Evolutionary conservation across 2,329 filamentous ascomycete species (phyloP), one percentile per base, ranked within the genome.

Genomic region (Neocucurbitaria cava): DNA sequence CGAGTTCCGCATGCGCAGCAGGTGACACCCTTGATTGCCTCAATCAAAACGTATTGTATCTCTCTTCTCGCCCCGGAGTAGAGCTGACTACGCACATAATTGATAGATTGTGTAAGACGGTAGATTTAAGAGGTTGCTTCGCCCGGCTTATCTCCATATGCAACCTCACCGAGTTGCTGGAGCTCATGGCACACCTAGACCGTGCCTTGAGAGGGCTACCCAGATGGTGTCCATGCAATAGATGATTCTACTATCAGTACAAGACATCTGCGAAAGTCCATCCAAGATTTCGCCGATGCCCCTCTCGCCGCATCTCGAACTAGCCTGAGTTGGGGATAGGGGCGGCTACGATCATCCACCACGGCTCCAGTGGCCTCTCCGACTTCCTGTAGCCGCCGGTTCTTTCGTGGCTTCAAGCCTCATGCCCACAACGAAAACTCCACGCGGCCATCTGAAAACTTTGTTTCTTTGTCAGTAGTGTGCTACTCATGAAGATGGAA

Each of bases 271-370:
- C 15, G 11, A 18, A 28, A 28, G 11, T 42, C 23, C 41, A 43
- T 30, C 4, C 38, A 23, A 40, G 21, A 24, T 24, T 9, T 21
- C 21, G n/a, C 5, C 4, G 5, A 3, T 11, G 3, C 17, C n/a
- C 8, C 36, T 39, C 13, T 40, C 26, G 46, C 31, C 21, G 20
- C 50, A 35, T 38, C 31, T 46, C 39, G 24, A 23, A 31, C 47
- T 42, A 54, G 35, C 11, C 39, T 24, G 44, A 18, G 40, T 40
- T 49, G 23, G 33, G 50, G 33, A 11, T 59, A 56, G 58, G 51
- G 58, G 54, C 60, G 60, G 58, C 50, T 61, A 58, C 39, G 35
- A 28, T 43, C 41, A 44, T 42, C 30, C 35, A 28, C 46, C 43
- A n/a, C 31, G 24, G 24, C 24, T 9, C 9, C 24, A 26, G 24